Evolutionary conservation across 148 eudicot species (phyloP).

Genomic region (Nepenthes mirabilis): DNA sequence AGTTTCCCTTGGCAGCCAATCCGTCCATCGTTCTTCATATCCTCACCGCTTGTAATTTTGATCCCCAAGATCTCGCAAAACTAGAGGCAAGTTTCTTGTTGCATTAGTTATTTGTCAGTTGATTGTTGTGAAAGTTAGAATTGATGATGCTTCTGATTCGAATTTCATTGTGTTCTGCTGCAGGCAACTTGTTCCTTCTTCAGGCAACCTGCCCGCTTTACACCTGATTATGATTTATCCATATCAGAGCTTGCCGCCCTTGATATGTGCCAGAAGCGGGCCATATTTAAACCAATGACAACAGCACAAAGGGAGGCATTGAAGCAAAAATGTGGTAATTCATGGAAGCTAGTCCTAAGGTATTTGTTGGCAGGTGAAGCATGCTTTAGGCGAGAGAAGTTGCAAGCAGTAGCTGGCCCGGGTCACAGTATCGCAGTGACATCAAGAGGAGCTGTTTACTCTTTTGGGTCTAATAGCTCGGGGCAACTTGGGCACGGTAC

Average conservation of each 20-base stretch:
- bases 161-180: slow-evolving; percentile 18
- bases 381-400: slow-evolving; percentile 66
- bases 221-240: slow-evolving; percentile 69
- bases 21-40: slow-evolving; percentile 85
- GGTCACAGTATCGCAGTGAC: slow-evolving; percentile 87
- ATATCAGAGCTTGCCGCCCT: slow-evolving; percentile 86
- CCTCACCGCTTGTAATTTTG: slow-evolving; percentile 61
- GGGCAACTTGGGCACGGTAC: slow-evolving; percentile 94
- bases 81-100: slow-evolving; percentile 69
- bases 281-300: slow-evolving; percentile 70
- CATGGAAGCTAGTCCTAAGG: slow-evolving; percentile 88
- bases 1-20: slow-evolving; percentile 73
- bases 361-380: slow-evolving; percentile 83
- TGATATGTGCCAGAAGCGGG: slow-evolving; percentile 83
- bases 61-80: slow-evolving; percentile 82
- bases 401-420: slow-evolving; percentile 90
- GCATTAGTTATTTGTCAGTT: background rate
- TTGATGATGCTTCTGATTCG: slow-evolving; percentile 84
- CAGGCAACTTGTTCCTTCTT: slow-evolving; percentile 95
- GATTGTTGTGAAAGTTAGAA: slow-evolving; percentile 14
- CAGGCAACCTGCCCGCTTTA: slow-evolving; percentile 71
- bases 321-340: slow-evolving; percentile 74
- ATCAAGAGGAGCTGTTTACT: slow-evolving; percentile 59
- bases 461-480: slow-evolving; percentile 80
- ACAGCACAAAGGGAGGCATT: slow-evolving; percentile 32